phyloP scores from a whole-genome alignment of 148 eudicot genomes.

The Fagopyrum homotropicum region DNA sequence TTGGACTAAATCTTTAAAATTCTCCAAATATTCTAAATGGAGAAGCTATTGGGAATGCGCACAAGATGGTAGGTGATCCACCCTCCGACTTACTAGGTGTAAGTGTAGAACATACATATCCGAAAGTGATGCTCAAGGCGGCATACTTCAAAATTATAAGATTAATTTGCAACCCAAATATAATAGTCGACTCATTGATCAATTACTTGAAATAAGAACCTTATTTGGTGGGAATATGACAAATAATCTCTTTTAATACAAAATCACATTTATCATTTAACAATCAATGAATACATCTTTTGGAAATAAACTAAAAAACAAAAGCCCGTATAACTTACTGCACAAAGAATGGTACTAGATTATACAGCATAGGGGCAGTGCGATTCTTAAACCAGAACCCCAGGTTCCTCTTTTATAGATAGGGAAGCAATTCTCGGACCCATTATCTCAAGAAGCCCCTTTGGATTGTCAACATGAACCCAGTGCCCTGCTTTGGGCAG shows the following conservation, averaged over 20 bases:
- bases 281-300: not conserved
- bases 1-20: too few species aligned
- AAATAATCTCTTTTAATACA: not conserved
- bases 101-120: too few species aligned
- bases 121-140: too few species aligned
- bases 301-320: not conserved
- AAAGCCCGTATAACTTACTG: not conserved
- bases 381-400: not conserved
- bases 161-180: not conserved
- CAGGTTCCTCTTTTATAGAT: not conserved
- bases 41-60: too few species aligned
- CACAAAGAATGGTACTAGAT: not conserved
- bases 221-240: not conserved
- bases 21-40: too few species aligned
- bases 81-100: too few species aligned
- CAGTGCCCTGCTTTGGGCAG: conserved; percentile 94
- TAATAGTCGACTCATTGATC: too few species aligned
- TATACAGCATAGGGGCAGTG: not conserved
- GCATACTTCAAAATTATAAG: not conserved
- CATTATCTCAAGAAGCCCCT: conserved; percentile 83
- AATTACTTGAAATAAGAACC: not conserved
- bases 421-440: conserved; percentile 68
- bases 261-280: not conserved
- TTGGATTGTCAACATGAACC: conserved; percentile 97
- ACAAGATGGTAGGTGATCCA: too few species aligned